Evolutionary conservation across 306 rosid species (phyloP).

Genomic region (Glycyrrhiza uralensis): DNA sequence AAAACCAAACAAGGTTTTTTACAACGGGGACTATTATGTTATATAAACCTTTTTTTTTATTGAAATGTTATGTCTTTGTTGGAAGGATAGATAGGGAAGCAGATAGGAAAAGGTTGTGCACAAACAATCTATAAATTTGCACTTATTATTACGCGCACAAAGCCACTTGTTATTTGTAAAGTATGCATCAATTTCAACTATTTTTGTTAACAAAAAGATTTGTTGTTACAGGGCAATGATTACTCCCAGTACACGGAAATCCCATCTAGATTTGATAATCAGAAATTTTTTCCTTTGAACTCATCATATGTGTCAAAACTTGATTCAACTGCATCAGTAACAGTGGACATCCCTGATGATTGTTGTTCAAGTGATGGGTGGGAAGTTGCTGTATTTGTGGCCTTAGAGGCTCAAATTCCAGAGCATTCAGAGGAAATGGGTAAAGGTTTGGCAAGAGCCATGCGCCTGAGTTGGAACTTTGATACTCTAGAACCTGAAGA

Average conservation of each 20-base stretch:
- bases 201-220: neutral
- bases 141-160: neutral
- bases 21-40: no score
- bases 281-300: neutral
- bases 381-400: neutral
- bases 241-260: neutral
- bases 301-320: neutral
- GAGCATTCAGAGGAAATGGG: neutral
- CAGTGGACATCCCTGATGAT: neutral
- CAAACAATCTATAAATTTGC: neutral
- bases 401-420: neutral
- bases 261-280: neutral
- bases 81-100: no score
- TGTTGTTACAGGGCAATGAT: neutral
- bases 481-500: neutral
- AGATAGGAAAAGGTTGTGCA: no score
- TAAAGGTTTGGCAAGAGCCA: neutral
- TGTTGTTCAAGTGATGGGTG: conserved; percentile 12
- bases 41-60: no score
- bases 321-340: neutral
- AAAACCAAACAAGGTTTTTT: no score
- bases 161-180: neutral
- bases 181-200: neutral
- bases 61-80: no score
- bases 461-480: neutral